Percentiles rank a stretch among this genome's conserved stretches.
These are phyloP conservation scores for Daldinia eschscholtzii DNA, from an alignment of 2,329 filamentous ascomycete species.

Conservation along the genomic window DNA sequence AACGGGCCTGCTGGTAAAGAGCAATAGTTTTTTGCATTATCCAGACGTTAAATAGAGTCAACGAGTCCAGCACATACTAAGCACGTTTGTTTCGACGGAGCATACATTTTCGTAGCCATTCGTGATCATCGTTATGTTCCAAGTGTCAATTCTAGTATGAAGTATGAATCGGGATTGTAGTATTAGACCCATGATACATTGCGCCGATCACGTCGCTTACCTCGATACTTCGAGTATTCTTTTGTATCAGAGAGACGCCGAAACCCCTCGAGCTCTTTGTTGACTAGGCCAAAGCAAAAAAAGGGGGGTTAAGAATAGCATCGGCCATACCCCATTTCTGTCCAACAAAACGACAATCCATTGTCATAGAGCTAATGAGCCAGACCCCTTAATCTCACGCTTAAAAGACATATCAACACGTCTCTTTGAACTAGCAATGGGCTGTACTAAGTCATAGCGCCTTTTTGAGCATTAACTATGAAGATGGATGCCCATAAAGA, in stretches of 20 bases:
- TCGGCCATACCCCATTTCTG: not conserved
- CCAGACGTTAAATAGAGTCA: not conserved
- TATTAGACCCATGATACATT: no score
- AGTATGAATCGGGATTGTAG: no score
- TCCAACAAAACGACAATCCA: not conserved
- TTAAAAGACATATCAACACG: not conserved
- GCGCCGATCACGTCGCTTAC: not conserved
- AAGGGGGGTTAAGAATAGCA: not conserved
- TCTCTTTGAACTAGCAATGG: not conserved
- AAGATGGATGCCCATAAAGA: not conserved
- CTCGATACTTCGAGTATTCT: not conserved
- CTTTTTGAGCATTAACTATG: not conserved
- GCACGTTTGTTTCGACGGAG: not conserved
- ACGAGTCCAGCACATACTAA: not conserved
- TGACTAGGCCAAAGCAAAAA: not conserved
- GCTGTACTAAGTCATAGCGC: not conserved
- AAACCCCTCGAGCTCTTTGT: not conserved
- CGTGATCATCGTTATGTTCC: not conserved
- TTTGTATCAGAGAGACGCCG: not conserved
- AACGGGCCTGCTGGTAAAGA: not conserved
- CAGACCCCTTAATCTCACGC: not conserved
- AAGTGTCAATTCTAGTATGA: no score
- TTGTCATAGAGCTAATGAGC: not conserved
- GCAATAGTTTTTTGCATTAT: not conserved
- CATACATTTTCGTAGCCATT: not conserved